Base-by-base conservation (phyloP, 2,329 filamentous ascomycete species). In the Keithomyces neogunnii region DNA sequence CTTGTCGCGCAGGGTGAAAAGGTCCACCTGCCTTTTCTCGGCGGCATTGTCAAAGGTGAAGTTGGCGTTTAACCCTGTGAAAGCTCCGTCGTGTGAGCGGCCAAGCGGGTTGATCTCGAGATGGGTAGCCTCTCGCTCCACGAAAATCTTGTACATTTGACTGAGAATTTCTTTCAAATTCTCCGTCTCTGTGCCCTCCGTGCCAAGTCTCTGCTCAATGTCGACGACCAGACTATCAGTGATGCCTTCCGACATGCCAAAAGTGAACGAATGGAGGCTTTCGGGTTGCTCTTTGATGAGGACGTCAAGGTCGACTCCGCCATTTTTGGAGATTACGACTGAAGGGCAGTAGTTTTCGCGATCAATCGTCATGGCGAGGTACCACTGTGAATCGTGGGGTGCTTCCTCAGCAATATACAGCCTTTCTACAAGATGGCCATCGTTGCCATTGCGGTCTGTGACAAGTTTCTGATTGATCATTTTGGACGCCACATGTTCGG, bases 11-110 rank as follows among this genome's bases (percentile, higher is more conserved):
- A 68, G 51, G 0, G 53, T 51, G 50, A 75, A 76, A 0, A 75
- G 43, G 0, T 66, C 66, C 0, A 53, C 31, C 38, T 77, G 73
- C 4, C 75, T 63, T n/a, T 64, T 64, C 9, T 58, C 55, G 0
- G 75, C 73, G 0, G 73, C 70, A 40, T 79, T 69, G 57, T 81
- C 77, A 28, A 80, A 71, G 2, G 63, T 62, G 42, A 80, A 72
- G 1, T 64, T 67, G 0, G 75, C 68, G 36, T 70, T 66, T 1
- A 64, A 49, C 33, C 64, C 65, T 3, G 55, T 40, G 26, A 77
- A 63, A 0, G 49, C 45, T 0, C 64, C 64, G 1, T 67, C 59
- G 0, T 47, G 8, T 0, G 60, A 66, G 7, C 58, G 60, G 1
- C 57, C 63, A 0, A 77, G 59, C 0, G 71, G 62, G 35, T 70